Evolutionary conservation across 2,329 filamentous ascomycete genomes (phyloP).

Genomic region (Alternaria sp.): DNA sequence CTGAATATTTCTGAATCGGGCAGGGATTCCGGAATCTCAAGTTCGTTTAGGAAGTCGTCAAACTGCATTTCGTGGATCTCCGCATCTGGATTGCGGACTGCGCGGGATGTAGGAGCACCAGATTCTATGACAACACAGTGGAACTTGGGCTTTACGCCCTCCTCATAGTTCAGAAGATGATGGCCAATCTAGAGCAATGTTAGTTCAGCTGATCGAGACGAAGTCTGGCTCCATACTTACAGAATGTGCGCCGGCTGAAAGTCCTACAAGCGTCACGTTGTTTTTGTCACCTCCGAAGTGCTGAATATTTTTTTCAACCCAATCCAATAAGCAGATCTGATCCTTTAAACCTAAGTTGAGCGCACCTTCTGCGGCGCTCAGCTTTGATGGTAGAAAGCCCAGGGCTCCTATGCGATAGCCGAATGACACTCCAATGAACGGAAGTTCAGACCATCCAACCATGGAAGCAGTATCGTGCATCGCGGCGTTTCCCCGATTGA

Average conservation of each 20-base stretch:
- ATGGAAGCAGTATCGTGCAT: slow-evolving; percentile 69
- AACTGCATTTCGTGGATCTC: slow-evolving; percentile 58
- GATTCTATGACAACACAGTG: slow-evolving; percentile 59
- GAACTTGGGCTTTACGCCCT: slow-evolving; percentile 51
- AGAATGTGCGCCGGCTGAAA: slow-evolving; percentile 36
- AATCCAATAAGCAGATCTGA: slow-evolving; percentile 50
- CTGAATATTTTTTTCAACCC: slow-evolving; percentile 55
- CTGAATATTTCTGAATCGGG: slow-evolving; percentile 49
- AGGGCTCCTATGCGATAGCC: slow-evolving; percentile 32
- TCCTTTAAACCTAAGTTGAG: slow-evolving; percentile 37
- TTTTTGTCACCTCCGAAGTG: slow-evolving; percentile 40
- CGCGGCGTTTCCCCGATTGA: slow-evolving; percentile 54
- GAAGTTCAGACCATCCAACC: slow-evolving; percentile 61
- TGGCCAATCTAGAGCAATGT: slow-evolving; percentile 64
- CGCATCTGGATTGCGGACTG: slow-evolving; percentile 54
- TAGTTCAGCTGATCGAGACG: not conserved
- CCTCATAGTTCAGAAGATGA: slow-evolving; percentile 64
- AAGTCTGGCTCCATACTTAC: slow-evolving; percentile 6
- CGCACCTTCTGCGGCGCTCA: slow-evolving; percentile 45
- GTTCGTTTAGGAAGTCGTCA: slow-evolving; percentile 51
- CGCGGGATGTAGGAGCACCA: slow-evolving; percentile 58
- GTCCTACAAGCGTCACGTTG: slow-evolving; percentile 34
- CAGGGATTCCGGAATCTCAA: slow-evolving; percentile 43
- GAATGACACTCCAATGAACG: slow-evolving; percentile 63
- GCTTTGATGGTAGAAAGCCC: slow-evolving; percentile 19